Conservation (phyloP, 805 yeast species). For the Jamesozyma lodderae region DNA sequence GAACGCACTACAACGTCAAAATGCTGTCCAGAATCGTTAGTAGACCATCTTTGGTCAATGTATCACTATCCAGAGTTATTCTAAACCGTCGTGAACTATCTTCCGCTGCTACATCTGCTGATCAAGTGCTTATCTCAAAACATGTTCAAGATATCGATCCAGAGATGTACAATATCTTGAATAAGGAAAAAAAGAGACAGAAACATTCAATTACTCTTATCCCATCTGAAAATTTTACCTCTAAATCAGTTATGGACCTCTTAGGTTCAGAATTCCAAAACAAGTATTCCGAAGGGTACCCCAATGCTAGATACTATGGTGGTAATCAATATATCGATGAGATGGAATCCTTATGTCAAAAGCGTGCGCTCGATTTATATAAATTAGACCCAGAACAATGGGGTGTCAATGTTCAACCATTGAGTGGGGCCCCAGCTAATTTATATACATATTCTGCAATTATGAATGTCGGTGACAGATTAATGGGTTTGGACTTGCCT, state of each 20-base stretch:
- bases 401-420: slow-evolving; percentile 96
- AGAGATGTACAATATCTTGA: slow-evolving; percentile 71
- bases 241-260: slow-evolving; percentile 87
- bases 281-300: slow-evolving; percentile 97
- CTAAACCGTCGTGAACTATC: neutral
- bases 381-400: slow-evolving; percentile 66
- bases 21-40: slow-evolving; percentile 1
- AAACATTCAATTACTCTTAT: slow-evolving; percentile 85
- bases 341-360: slow-evolving; percentile 83
- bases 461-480: slow-evolving; percentile 79
- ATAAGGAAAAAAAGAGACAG: slow-evolving; percentile 75
- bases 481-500: slow-evolving; percentile 96
- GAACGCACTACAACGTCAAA: too few relatives aligned
- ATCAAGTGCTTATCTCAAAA: slow-evolving; percentile 43
- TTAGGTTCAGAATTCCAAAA: slow-evolving; percentile 95
- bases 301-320: slow-evolving; percentile 96
- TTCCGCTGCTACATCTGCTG: slow-evolving; percentile 2
- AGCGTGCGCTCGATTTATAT: slow-evolving; percentile 83
- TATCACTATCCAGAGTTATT: neutral
- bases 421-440: slow-evolving; percentile 96
- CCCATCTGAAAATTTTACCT: slow-evolving; percentile 94
- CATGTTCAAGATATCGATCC: slow-evolving; percentile 67
- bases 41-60: neutral
- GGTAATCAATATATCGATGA: slow-evolving; percentile 93
- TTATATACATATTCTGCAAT: slow-evolving; percentile 85